A percentile compares a stretch with the other conserved stretches of the same genome.
Evolutionary conservation across 2,329 filamentous ascomycete genomes (phyloP).

Genomic region (Pseudocercospora macadamiae): DNA sequence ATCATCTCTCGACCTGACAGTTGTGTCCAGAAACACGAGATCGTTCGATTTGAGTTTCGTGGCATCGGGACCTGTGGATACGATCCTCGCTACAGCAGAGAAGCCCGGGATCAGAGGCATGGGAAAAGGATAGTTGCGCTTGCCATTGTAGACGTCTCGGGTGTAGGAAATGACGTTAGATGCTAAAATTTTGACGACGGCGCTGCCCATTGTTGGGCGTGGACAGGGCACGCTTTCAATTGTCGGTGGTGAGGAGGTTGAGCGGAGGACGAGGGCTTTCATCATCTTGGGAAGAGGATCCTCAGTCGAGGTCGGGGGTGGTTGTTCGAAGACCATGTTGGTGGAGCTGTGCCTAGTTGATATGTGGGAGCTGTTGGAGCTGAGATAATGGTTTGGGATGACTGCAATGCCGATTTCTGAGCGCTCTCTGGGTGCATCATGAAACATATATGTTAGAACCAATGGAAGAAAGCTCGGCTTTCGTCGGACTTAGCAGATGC

Average conservation of each 20-base stretch:
- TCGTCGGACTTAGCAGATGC: not conserved
- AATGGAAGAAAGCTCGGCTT: not conserved
- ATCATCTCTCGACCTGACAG: slow-evolving; percentile 44
- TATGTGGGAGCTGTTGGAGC: not conserved
- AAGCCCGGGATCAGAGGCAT: slow-evolving; percentile 40
- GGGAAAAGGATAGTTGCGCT: slow-evolving; percentile 37
- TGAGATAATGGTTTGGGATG: not conserved
- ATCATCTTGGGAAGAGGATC: slow-evolving; percentile 16
- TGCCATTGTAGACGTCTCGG: slow-evolving; percentile 45
- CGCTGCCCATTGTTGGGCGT: slow-evolving; percentile 36
- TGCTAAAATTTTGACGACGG: slow-evolving; percentile 43
- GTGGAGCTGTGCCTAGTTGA: not conserved
- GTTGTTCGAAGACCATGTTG: not conserved
- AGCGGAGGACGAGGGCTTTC: slow-evolving; percentile 23
- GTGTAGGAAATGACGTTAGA: slow-evolving; percentile 46
- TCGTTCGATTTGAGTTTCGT: slow-evolving; percentile 39
- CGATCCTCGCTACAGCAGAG: slow-evolving; percentile 42
- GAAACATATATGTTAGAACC: no score
- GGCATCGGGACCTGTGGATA: slow-evolving; percentile 42
- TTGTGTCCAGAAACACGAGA: slow-evolving; percentile 44
- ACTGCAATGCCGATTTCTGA: no score
- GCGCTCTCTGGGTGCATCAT: not conserved
- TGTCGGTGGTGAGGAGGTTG: slow-evolving; percentile 19
- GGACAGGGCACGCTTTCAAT: slow-evolving; percentile 20
- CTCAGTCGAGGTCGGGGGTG: not conserved